Conservation (phyloP, 2,329 filamentous ascomycete genomes). For the Arthroderma sp. region DNA sequence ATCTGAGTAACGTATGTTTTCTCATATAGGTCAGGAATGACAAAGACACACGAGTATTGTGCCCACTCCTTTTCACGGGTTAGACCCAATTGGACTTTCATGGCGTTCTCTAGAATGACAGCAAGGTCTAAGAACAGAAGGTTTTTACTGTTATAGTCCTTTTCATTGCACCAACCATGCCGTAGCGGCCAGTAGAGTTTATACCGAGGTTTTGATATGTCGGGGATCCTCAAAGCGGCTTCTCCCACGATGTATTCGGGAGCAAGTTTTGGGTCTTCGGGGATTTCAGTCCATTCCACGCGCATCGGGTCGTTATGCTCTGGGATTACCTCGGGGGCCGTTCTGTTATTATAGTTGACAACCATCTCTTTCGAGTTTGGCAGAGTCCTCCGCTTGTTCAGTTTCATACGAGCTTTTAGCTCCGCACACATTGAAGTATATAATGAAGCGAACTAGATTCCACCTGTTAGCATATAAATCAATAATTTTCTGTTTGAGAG, state of each 20-base stretch:
- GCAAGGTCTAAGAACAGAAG: slow-evolving; percentile 79
- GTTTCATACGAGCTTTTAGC: slow-evolving; percentile 78
- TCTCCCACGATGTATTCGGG: slow-evolving; percentile 69
- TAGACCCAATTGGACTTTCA: slow-evolving; percentile 71
- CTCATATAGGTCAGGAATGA: slow-evolving; percentile 94
- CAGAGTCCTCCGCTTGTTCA: slow-evolving; percentile 84
- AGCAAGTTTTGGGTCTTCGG: slow-evolving; percentile 44
- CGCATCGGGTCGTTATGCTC: slow-evolving; percentile 91
- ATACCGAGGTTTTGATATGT: slow-evolving; percentile 78
- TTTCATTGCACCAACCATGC: slow-evolving; percentile 78
- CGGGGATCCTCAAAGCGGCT: slow-evolving; percentile 72
- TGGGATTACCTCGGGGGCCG: slow-evolving; percentile 71
- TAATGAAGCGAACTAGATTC: slow-evolving; percentile 41
- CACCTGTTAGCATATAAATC: slow-evolving; percentile 4
- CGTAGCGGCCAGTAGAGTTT: slow-evolving; percentile 86
- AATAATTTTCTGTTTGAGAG: neutral
- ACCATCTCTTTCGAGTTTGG: slow-evolving; percentile 97
- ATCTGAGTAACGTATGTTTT: slow-evolving; percentile 79
- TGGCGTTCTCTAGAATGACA: slow-evolving; percentile 70
- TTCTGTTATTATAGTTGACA: slow-evolving; percentile 81
- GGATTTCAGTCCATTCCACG: slow-evolving; percentile 87
- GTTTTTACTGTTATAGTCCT: slow-evolving; percentile 68
- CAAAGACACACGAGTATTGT: slow-evolving; percentile 91
- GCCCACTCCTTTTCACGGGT: slow-evolving; percentile 66
- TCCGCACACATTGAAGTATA: slow-evolving; percentile 76